phyloP scores from a whole-genome alignment of 305 asterid species.

The Fraxinus xanthoxyloides region DNA sequence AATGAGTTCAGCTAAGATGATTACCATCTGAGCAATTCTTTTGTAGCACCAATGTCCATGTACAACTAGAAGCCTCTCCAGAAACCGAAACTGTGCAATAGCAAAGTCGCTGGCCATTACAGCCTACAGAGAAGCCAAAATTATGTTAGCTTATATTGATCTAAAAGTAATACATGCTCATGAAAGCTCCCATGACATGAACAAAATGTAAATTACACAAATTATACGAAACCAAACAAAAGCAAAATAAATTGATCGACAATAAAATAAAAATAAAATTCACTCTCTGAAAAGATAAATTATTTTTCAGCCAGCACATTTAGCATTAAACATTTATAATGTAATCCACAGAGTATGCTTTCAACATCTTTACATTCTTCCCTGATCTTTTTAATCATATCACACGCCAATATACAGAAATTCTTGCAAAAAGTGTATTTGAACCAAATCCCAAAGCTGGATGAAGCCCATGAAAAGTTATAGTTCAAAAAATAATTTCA shows the following conservation, averaged over 20 bases:
- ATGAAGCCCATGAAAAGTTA: not conserved
- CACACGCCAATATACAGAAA: not conserved
- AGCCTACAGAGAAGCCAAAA: slow-evolving; percentile 65
- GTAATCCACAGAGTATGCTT: not conserved
- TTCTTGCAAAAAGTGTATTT: not conserved
- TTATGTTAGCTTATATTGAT: slow-evolving; percentile 28
- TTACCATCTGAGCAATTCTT: slow-evolving; percentile 92
- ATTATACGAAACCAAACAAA: not conserved
- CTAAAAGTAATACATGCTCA: slow-evolving; percentile 7
- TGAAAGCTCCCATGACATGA: not conserved
- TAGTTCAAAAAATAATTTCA: not conserved
- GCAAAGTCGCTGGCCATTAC: slow-evolving; percentile 98
- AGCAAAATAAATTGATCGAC: not conserved
- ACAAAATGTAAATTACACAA: not conserved
- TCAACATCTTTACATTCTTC: not conserved
- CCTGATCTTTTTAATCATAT: not conserved
- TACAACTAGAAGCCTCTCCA: slow-evolving; percentile 81
- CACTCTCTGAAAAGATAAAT: not conserved
- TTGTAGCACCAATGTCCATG: slow-evolving; percentile 99
- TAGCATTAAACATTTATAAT: not conserved
- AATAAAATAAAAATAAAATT: not conserved
- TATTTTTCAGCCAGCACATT: not conserved
- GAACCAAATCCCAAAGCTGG: not conserved
- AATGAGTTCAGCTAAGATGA: slow-evolving; percentile 6
- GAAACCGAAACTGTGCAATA: slow-evolving; percentile 83